Conservation (phyloP, 2,329 filamentous ascomycete species). For the Aspergillus tubingensis region DNA sequence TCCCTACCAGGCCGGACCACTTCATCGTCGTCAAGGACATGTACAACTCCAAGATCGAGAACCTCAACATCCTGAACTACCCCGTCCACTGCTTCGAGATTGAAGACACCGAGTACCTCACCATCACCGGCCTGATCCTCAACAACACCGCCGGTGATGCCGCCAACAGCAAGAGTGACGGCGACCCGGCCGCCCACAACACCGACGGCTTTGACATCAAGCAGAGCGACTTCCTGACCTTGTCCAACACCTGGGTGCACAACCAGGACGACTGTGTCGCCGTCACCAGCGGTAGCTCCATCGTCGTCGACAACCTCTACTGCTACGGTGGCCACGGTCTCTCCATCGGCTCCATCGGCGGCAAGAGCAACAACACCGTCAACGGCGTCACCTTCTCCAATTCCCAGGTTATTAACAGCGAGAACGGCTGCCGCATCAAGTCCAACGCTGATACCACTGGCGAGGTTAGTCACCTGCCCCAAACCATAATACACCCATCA, state of each 20-base stretch:
- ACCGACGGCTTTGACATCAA: slow-evolving; percentile 54
- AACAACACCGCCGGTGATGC: slow-evolving; percentile 44
- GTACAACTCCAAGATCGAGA: slow-evolving; percentile 41
- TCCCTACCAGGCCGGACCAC: slow-evolving; percentile 36
- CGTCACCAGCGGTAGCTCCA: slow-evolving; percentile 32
- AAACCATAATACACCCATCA: neutral
- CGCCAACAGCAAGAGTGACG: slow-evolving; percentile 35
- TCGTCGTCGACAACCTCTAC: slow-evolving; percentile 26
- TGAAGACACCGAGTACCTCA: slow-evolving; percentile 33
- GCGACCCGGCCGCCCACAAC: slow-evolving; percentile 43
- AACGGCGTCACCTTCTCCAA: slow-evolving; percentile 53
- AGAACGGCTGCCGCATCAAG: slow-evolving; percentile 45
- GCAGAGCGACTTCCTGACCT: slow-evolving; percentile 50
- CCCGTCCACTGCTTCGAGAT: slow-evolving; percentile 46
- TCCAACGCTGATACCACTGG: slow-evolving; percentile 44
- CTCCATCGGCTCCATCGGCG: slow-evolving; percentile 44
- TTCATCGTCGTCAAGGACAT: slow-evolving; percentile 45
- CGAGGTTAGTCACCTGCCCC: slow-evolving; percentile 12
- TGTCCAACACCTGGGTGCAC: slow-evolving; percentile 47
- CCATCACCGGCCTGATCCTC: slow-evolving; percentile 41
- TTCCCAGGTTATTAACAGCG: slow-evolving; percentile 50
- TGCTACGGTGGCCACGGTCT: slow-evolving; percentile 45
- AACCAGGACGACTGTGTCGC: slow-evolving; percentile 46
- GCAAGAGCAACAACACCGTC: slow-evolving; percentile 55
- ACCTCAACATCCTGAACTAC: slow-evolving; percentile 45